These are phyloP conservation scores for Cercospora beticola DNA, from an alignment of 2,329 filamentous ascomycete genomes.

Conservation along the genomic window DNA sequence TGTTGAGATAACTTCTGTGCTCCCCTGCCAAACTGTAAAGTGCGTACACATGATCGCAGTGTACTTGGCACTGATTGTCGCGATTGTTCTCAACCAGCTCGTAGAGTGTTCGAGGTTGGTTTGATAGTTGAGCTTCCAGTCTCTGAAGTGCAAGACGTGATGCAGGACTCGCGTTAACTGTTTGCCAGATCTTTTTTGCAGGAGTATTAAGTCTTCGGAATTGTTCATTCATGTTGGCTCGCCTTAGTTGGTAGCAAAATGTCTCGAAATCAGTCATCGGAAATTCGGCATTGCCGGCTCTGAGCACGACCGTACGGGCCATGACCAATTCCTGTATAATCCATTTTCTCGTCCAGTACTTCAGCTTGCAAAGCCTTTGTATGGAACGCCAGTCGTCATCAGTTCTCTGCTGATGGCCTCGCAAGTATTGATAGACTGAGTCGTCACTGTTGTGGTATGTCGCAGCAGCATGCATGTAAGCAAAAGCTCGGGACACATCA, in stretches of 20 bases:
- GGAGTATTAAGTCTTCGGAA: neutral
- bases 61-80: neutral
- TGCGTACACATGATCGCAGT: neutral
- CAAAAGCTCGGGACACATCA: neutral
- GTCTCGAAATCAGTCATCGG: neutral
- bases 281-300: neutral
- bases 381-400: neutral
- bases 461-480: neutral
- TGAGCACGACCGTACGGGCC: neutral
- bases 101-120: neutral
- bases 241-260: neutral
- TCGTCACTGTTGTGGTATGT: neutral
- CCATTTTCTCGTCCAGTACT: neutral
- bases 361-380: neutral
- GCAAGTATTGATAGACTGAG: neutral
- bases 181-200: neutral
- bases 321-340: neutral
- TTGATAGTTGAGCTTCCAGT: neutral
- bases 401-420: neutral
- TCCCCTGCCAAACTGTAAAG: neutral
- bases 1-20: neutral
- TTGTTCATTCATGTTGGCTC: too few relatives aligned
- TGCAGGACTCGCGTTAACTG: neutral
- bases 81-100: neutral
- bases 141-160: neutral